Evolutionary conservation across 78 protist genomes (phyloP).

Genomic region (Dictyostelium firmibasis): DNA sequence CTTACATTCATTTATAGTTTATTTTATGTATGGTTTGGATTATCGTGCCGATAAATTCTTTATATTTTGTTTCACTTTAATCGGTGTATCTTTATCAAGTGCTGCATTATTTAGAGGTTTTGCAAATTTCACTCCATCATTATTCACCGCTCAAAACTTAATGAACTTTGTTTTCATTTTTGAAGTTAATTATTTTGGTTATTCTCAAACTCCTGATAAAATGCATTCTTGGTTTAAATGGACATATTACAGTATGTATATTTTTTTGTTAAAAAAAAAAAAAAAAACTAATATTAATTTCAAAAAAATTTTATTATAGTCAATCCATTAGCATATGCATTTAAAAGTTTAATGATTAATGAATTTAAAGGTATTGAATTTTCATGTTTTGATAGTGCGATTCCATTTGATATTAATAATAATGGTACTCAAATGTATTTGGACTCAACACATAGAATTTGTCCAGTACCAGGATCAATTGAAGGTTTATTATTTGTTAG

Average conservation of each 20-base stretch:
- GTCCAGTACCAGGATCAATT: constrained; percentile 43
- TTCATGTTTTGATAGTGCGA: constrained; percentile 2
- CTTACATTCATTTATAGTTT: constrained; percentile 12
- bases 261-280: not conserved
- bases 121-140: constrained; percentile 13
- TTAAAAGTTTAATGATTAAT: constrained; percentile 26
- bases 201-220: constrained; percentile 38
- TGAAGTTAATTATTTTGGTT: constrained; percentile 5
- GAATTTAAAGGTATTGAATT: constrained; percentile 23
- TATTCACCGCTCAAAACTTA: constrained; percentile 51
- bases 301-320: not conserved
- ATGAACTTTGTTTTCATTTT: constrained; percentile 33
- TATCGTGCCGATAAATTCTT: constrained; percentile 43
- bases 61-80: not conserved
- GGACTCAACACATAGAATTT: not conserved
- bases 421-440: not conserved
- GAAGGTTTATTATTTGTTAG: constrained; percentile 6
- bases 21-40: constrained; percentile 43
- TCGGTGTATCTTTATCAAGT: constrained; percentile 9
- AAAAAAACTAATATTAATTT: not conserved
- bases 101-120: constrained; percentile 5
- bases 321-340: constrained; percentile 6
- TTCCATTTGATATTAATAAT: constrained; percentile 14
- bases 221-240: constrained; percentile 72
- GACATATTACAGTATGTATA: constrained; percentile 3